Evolutionary conservation across 805 yeast species (phyloP).

Genomic region (Pichia membranifaciens): DNA sequence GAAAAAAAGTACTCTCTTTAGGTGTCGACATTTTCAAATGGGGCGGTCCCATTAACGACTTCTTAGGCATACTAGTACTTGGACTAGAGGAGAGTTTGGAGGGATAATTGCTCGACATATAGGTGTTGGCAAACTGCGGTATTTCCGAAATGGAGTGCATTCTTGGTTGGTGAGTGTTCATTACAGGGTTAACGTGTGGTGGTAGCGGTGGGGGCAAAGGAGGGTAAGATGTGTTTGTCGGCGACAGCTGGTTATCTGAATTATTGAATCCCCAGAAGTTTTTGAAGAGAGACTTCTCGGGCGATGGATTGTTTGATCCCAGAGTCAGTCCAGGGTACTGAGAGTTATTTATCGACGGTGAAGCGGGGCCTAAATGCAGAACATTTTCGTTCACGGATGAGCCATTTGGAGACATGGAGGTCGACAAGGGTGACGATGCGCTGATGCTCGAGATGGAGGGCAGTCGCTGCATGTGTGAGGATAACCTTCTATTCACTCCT

Average conservation of each 20-base stretch:
- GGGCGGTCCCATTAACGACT: not conserved
- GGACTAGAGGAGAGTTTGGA: not conserved
- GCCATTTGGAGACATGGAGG: conserved; percentile 1
- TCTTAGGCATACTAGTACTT: not conserved
- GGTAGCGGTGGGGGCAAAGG: not conserved
- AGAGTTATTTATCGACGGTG: not conserved
- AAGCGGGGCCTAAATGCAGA: not conserved
- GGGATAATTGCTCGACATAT: too few species aligned
- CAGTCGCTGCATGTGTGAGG: conserved; percentile 4
- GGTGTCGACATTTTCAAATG: too few species aligned
- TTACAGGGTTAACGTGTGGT: not conserved
- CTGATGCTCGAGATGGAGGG: not conserved
- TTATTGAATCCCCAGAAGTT: conserved; percentile 8
- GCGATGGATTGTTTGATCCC: not conserved
- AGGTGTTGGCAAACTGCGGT: conserved; percentile 2
- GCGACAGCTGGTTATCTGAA: not conserved
- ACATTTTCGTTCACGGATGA: not conserved
- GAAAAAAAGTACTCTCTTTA: too few species aligned
- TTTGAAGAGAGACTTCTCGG: conserved; percentile 8
- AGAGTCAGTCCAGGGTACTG: too few species aligned
- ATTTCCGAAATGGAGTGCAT: conserved; percentile 8
- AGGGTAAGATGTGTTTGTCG: not conserved
- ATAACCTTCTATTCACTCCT: conserved; percentile 6
- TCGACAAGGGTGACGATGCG: not conserved
- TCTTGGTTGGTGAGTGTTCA: not conserved